Conservation (phyloP, 2,329 filamentous ascomycete species). For the Atkinsonella texensis region DNA sequence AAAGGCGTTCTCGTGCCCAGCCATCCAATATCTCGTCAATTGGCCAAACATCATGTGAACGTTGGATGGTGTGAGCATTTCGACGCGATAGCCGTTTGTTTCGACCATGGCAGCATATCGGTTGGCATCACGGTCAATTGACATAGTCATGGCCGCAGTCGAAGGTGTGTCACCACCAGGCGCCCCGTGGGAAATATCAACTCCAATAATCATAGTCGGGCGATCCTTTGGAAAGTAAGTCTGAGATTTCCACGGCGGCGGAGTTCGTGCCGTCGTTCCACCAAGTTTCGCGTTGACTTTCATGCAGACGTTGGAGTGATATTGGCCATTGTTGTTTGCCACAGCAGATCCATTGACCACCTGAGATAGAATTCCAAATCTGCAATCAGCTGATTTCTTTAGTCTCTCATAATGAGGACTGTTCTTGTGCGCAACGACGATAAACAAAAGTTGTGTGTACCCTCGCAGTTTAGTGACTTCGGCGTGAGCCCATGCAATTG, state of each 20-base stretch:
- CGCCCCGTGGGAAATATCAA: conserved; percentile 77
- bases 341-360: conserved; percentile 65
- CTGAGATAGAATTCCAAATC: conserved; percentile 73
- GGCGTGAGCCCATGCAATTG: conserved; percentile 31
- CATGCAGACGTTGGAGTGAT: conserved; percentile 89
- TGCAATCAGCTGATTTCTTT: conserved; percentile 82
- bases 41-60: conserved; percentile 53
- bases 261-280: conserved; percentile 52
- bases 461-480: conserved; percentile 40
- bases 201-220: conserved; percentile 72
- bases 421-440: conserved; percentile 63
- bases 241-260: conserved; percentile 20
- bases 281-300: conserved; percentile 96
- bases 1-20: conserved; percentile 25
- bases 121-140: conserved; percentile 57
- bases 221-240: conserved; percentile 31
- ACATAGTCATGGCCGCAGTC: conserved; percentile 79
- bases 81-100: conserved; percentile 70
- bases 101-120: conserved; percentile 70
- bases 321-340: conserved; percentile 59
- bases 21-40: conserved; percentile 55
- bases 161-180: conserved; percentile 58
- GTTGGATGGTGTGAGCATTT: conserved; percentile 62
- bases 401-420: conserved; percentile 65
- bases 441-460: conserved; percentile 65